Evolutionary conservation across 2,329 filamentous ascomycete species (phyloP), one percentile per base, ranked within the genome.

Genomic region (Aspergillus tanneri): DNA sequence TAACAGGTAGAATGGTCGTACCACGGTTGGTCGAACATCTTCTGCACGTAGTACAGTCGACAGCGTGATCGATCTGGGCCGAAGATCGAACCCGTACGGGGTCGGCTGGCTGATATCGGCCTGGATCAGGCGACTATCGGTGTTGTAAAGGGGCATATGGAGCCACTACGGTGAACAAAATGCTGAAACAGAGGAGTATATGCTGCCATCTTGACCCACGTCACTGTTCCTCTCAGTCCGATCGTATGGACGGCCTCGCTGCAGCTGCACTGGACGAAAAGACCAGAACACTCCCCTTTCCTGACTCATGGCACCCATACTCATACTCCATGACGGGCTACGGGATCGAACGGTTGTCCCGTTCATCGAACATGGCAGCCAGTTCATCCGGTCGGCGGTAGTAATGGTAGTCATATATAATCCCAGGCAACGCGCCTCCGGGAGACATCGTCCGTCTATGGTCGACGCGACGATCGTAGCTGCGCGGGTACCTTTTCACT

Each of bases 231-330:
- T 50, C 52, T 63, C 22, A 59, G 40, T 7, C 82, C 79, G 50
- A 86, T 77, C 24, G 85, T 72, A 39, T 76, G 82, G 10, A 86
- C 72, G n/a, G 81, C 82, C 62, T 87, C 83, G 8, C 76, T 77
- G 2, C 86, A 80, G n/a, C 77, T 72, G 21, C 82, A 82, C 41
- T 56, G 22, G 48, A 55, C 54, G 24, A 55, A 56, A 1, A 12
- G 60, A 56, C 41, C 41, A 50, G 34, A 49, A 46, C 9, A 50
- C 37, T n/a, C n/a, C n/a, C n/a, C n/a, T n/a, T 8, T 50, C 43
- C 42, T 52, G 53, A 19, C 53, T 54, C 1, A 60, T 59, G n/a
- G n/a, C n/a, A n/a, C n/a, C n/a, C n/a, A 43, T 60, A 63, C 45
- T 64, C 62, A 12, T 61, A 58, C 9, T 63, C 53, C 12, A 62